Conservation (phyloP, 768 basidiomycete genomes). For the Lentinula guzmanii region DNA sequence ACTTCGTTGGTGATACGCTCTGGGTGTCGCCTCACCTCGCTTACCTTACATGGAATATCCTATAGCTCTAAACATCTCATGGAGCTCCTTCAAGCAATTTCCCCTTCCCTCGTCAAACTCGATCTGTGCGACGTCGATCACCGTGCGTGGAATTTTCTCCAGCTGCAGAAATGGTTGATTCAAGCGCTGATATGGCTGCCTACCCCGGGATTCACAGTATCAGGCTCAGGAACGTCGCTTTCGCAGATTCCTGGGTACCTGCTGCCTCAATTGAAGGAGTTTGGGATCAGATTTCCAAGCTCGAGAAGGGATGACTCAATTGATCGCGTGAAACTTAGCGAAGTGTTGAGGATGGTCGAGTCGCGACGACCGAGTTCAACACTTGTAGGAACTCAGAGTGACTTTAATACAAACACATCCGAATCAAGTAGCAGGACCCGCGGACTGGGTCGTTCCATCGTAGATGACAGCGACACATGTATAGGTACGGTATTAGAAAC, state of each 20-base stretch:
- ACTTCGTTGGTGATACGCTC: background rate
- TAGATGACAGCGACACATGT: background rate
- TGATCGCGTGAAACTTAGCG: background rate
- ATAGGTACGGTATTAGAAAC: background rate
- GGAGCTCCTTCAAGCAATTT: background rate
- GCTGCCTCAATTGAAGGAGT: background rate
- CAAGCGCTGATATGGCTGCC: background rate
- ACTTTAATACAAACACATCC: too few relatives aligned
- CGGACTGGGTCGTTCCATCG: background rate
- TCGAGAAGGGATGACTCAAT: background rate
- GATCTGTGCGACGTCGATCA: background rate
- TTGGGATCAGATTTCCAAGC: background rate
- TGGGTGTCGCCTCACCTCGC: background rate
- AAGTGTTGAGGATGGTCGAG: background rate
- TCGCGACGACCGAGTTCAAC: background rate
- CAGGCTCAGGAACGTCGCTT: too few relatives aligned
- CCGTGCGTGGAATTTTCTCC: background rate
- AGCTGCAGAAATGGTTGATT: background rate
- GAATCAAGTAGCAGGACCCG: too few relatives aligned
- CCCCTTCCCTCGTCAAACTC: background rate
- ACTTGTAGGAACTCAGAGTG: background rate
- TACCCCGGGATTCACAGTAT: background rate
- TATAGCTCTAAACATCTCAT: background rate
- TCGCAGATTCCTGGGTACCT: background rate
- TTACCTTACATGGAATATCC: background rate